These are phyloP conservation scores for Macrophomina pseudophaseolina DNA, from an alignment of 2,329 filamentous ascomycete genomes.

Conservation along the genomic window DNA sequence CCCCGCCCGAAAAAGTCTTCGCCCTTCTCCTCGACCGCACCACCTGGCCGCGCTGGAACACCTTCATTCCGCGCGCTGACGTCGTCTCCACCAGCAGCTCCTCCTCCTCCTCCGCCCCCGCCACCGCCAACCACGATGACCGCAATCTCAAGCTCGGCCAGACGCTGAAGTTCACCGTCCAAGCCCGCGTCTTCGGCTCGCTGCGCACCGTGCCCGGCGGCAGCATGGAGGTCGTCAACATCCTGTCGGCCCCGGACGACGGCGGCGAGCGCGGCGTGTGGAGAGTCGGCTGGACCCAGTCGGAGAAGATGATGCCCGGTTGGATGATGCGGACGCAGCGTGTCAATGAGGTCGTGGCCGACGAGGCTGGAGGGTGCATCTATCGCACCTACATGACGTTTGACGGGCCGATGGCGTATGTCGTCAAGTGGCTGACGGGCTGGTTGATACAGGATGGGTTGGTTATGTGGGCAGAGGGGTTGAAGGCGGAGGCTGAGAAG, in stretches of 20 bases:
- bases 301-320: not conserved
- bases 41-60: constrained; percentile 26
- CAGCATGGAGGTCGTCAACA: constrained; percentile 13
- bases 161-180: constrained; percentile 13
- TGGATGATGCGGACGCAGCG: constrained; percentile 19
- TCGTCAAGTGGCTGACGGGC: constrained; percentile 26
- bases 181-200: constrained; percentile 8
- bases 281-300: constrained; percentile 10
- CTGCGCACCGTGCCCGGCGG: constrained; percentile 19
- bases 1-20: constrained; percentile 17
- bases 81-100: not conserved
- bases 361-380: not conserved
- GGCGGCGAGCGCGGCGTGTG: constrained; percentile 12
- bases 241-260: not conserved
- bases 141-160: constrained; percentile 1
- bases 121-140: not conserved
- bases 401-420: constrained; percentile 14
- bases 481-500: constrained; percentile 25
- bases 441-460: constrained; percentile 21
- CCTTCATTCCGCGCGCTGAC: constrained; percentile 24
- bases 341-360: constrained; percentile 21
- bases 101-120: not conserved
- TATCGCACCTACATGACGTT: constrained; percentile 24
- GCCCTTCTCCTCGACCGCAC: constrained; percentile 22
- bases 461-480: constrained; percentile 13